Base-by-base conservation (phyloP, 2,329 filamentous ascomycete species). In the Trichocomaceae sp. region DNA sequence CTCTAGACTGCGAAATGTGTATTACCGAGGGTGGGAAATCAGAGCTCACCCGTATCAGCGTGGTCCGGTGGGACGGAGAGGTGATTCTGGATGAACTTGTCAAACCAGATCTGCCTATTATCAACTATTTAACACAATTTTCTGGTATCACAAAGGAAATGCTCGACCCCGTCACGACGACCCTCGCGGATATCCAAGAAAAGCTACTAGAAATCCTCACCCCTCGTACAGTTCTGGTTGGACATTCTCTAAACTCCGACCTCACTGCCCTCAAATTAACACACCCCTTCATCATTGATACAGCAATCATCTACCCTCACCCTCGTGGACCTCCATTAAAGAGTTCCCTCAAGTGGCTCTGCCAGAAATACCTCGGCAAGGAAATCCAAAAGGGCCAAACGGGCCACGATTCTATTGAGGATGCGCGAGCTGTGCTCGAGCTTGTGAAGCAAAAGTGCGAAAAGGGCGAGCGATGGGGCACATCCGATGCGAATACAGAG, bases 1-100 rank as follows among this genome's bases (percentile, higher is more conserved):
- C 90, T 1, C 77, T 99, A 53, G 93, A 99, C 69, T 99, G 93
- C 72, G 93, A 99, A 72, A 99, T 99, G 93, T 96, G 91, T 69
- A 85, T 90, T 73, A 95, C 90, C 2, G 87, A 85, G 57, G 83
- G 86, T 58, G 84, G 84, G 47, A 82, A 88, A 60, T 89, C 87
- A 59, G 89, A 91, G 35, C 83, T 99, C 44, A 95, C 93, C 1
- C 84, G 93, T 55, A 86, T 97, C 67, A 96, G 90, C 67, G 71
- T 97, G 39, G 77, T 99, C 7, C 77, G 84, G 57, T 99, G 93
- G 92, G 83, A 90, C 62, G 91, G 91, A 48, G 82, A 83, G 33
- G 81, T 88, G 9, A 78, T 96, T 15, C 74, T 97, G 50, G 93
- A 99, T 68, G 88, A 95, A 72, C 81, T 97, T 12, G 93, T 99